Percentiles rank a stretch among this genome's conserved stretches.
Conservation (phyloP, 83 land plant species). For the Larix sibirica region DNA sequence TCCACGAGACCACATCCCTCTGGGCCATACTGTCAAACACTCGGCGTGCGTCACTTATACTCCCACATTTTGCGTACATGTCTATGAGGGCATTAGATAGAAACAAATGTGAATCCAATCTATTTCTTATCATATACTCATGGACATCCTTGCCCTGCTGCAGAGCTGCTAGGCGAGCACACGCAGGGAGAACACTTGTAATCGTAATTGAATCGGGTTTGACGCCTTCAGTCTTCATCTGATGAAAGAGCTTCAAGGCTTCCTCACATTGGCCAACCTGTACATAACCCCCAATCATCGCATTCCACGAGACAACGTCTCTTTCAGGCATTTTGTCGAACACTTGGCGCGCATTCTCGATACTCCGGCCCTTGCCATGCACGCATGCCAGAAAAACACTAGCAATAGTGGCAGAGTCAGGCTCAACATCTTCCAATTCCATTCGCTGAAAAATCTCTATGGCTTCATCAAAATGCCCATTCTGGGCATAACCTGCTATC, state of each 20-base stretch:
- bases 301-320: conserved; percentile 7
- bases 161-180: conserved; percentile 47
- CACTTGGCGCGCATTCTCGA: neutral
- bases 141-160: conserved; percentile 37
- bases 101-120: conserved; percentile 29
- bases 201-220: conserved; percentile 45
- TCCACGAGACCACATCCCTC: conserved; percentile 54
- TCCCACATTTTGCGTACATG: conserved; percentile 58
- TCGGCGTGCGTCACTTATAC: conserved; percentile 35
- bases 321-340: neutral
- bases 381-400: neutral
- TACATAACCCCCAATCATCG: neutral
- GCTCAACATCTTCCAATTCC: neutral
- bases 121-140: conserved; percentile 30
- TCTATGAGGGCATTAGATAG: conserved; percentile 49
- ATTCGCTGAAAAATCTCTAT: conserved; percentile 33
- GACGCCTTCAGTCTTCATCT: conserved; percentile 15
- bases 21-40: conserved; percentile 42
- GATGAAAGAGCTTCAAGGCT: neutral
- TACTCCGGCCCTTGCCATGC: neutral
- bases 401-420: neutral
- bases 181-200: conserved; percentile 50
- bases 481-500: conserved; percentile 40
- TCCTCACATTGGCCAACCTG: conserved; percentile 6
- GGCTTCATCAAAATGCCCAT: conserved; percentile 36